These are phyloP conservation scores for Yamadazyma sp. DNA, from an alignment of 1,139 yeast genomes.

Conservation along the genomic window DNA sequence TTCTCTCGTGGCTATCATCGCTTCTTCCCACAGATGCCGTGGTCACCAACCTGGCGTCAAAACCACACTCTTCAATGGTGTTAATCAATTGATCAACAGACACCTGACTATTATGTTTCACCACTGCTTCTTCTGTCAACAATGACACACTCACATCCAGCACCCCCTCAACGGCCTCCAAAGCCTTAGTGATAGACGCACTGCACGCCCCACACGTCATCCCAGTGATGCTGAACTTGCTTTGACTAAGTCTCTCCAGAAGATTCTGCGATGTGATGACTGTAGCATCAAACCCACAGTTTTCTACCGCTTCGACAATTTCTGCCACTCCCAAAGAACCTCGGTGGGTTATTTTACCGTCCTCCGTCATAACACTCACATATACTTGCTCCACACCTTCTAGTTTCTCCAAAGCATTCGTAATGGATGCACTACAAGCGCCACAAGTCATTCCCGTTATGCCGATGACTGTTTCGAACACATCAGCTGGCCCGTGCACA, in stretches of 20 bases:
- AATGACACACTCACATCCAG: conserved; percentile 59
- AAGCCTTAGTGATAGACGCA: conserved; percentile 34
- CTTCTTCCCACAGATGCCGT: conserved; percentile 9
- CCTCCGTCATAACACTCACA: conserved; percentile 36
- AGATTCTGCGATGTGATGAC: conserved; percentile 1
- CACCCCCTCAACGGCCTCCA: conserved; percentile 43
- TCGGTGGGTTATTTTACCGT: conserved; percentile 28
- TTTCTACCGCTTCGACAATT: conserved; percentile 26
- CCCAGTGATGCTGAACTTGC: conserved; percentile 19
- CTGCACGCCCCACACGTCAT: conserved; percentile 46
- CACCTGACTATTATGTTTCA: conserved; percentile 41
- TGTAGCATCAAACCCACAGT: conserved; percentile 38
- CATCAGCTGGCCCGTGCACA: background rate
- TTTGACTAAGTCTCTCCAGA: conserved; percentile 1
- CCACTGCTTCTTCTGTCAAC: conserved; percentile 69
- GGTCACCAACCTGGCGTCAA: conserved; percentile 49
- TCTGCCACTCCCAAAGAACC: conserved; percentile 7
- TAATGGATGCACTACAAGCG: conserved; percentile 69
- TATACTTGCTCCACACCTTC: conserved; percentile 28
- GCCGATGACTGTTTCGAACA: conserved; percentile 11
- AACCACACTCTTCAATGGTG: conserved; percentile 73
- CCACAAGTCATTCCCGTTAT: conserved; percentile 87
- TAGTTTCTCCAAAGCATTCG: conserved; percentile 43
- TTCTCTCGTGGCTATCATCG: conserved; percentile 24
- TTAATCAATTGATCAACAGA: conserved; percentile 38